phyloP scores from a whole-genome alignment of 768 basidiomycete species.

The Boletus fagicola region DNA sequence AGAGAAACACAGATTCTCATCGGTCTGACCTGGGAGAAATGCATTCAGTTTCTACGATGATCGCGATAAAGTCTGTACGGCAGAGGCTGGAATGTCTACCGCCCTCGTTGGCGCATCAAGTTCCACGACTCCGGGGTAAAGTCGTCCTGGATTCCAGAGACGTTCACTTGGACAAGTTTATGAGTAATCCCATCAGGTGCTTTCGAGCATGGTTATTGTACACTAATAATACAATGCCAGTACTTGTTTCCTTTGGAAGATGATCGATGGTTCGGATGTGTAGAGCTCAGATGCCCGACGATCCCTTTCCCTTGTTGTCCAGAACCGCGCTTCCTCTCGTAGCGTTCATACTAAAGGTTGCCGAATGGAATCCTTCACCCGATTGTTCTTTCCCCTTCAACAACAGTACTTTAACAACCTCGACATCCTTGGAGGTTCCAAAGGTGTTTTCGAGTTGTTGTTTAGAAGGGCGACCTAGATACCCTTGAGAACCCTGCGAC shows the following conservation, averaged over 20 bases:
- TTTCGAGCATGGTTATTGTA: constrained; percentile 1
- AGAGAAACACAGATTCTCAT: neutral
- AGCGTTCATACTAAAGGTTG: constrained; percentile 13
- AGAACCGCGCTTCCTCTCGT: constrained; percentile 36
- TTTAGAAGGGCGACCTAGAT: constrained; percentile 69
- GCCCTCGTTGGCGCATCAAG: neutral
- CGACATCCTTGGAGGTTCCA: constrained; percentile 59
- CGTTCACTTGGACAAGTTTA: neutral
- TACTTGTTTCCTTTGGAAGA: neutral
- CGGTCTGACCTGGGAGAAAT: neutral
- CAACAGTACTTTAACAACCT: constrained; percentile 59
- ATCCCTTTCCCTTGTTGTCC: constrained; percentile 42
- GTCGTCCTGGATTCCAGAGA: neutral
- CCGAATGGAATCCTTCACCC: constrained; percentile 43
- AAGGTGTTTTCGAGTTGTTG: constrained; percentile 81
- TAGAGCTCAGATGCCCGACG: constrained; percentile 34
- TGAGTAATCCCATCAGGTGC: neutral
- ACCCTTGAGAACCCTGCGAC: constrained; percentile 74
- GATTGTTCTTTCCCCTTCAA: constrained; percentile 60
- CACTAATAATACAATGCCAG: constrained; percentile 19
- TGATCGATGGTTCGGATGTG: neutral
- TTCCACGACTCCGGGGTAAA: neutral
- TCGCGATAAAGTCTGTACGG: neutral
- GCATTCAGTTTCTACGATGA: neutral
- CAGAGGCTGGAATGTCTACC: neutral